Base-by-base conservation (phyloP, 495 filamentous ascomycete genomes). In the Daldinia vernicosa region DNA sequence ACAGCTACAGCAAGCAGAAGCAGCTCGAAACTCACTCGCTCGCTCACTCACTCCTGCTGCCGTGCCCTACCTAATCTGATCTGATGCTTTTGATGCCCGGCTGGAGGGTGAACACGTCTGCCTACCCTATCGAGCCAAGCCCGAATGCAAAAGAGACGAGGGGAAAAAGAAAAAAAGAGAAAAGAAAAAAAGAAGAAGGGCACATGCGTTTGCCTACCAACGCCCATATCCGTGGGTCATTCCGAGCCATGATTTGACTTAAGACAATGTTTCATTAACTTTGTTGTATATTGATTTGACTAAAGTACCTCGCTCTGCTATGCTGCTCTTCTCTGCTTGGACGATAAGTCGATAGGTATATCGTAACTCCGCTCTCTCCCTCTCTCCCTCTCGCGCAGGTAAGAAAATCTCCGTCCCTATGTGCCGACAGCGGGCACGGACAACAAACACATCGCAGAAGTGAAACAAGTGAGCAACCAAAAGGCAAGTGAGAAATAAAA, bases 281-380 rank as follows among this genome's bases (percentile, higher is more conserved):
- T 52, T 61, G 58, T 63, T 62, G 56, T 60, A 43, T 60, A 60
- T 60, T 60, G 66, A 60, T 65, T 50, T 57, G 62, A 65, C 52
- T 66, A 58, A 47, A 47, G 19, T 47, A 47, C 43, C 55, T 59
- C 32, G 54, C 39, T 56, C 61, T 63, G 17, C 45, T 63, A 37
- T 43, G 56, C 35, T 57, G 11, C 30, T 32, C 35, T 19, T 0
- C 43, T 66, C 43, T 57, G 57, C 40, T 68, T 15, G 52, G 53
- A 62, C 43, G 32, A 51, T 37, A 32, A 60, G 45, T 43, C 39
- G 53, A 58, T 43, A 69, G 66, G 59, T 67, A 67, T 69, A 69
- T 63, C 45, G 66, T 57, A 66, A 58, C 56, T 47, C 43, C 43
- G 40, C 40, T 45, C 40, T 19, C 43, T 9, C 11, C 4, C n/a